phyloP scores from a whole-genome alignment of 805 yeast genomes.

The Monosporozyma solicola region DNA sequence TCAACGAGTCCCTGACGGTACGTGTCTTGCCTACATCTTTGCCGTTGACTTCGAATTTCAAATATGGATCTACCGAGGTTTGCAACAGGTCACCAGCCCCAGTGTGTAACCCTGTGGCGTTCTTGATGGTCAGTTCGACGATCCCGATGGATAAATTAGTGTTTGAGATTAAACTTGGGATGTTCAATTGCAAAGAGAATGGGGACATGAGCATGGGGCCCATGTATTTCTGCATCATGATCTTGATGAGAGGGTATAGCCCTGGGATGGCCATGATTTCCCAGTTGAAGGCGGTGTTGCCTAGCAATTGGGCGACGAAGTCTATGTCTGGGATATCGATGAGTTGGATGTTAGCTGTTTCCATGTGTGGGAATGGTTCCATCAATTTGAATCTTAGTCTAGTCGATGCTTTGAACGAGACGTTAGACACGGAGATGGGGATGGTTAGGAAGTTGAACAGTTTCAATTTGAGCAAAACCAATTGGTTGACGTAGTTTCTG shows the following conservation, averaged over 20 bases:
- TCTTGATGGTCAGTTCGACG: slow-evolving; percentile 54
- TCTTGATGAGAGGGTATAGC: slow-evolving; percentile 67
- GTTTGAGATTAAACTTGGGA: slow-evolving; percentile 85
- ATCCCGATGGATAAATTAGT: slow-evolving; percentile 85
- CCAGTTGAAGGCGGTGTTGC: slow-evolving; percentile 78
- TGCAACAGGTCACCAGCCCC: slow-evolving; percentile 50
- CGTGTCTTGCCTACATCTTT: slow-evolving; percentile 58
- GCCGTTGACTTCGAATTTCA: slow-evolving; percentile 57
- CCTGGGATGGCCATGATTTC: slow-evolving; percentile 88
- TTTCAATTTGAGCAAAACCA: slow-evolving; percentile 63
- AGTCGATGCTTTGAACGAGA: slow-evolving; percentile 64
- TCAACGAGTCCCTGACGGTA: slow-evolving; percentile 53
- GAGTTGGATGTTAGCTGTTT: slow-evolving; percentile 78
- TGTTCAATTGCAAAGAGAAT: slow-evolving; percentile 83
- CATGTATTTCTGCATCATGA: slow-evolving; percentile 73
- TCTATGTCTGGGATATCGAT: slow-evolving; percentile 85
- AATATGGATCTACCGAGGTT: slow-evolving; percentile 84
- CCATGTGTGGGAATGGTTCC: slow-evolving; percentile 85
- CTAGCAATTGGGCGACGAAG: slow-evolving; percentile 61
- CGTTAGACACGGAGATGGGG: slow-evolving; percentile 72
- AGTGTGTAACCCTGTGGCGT: slow-evolving; percentile 61
- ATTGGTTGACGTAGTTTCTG: slow-evolving; percentile 77
- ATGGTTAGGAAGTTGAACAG: slow-evolving; percentile 67
- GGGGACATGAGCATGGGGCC: slow-evolving; percentile 89
- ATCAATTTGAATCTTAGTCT: slow-evolving; percentile 85